phyloP scores from a whole-genome alignment of 768 basidiomycete species.

The Artomyces pyxidatus region DNA sequence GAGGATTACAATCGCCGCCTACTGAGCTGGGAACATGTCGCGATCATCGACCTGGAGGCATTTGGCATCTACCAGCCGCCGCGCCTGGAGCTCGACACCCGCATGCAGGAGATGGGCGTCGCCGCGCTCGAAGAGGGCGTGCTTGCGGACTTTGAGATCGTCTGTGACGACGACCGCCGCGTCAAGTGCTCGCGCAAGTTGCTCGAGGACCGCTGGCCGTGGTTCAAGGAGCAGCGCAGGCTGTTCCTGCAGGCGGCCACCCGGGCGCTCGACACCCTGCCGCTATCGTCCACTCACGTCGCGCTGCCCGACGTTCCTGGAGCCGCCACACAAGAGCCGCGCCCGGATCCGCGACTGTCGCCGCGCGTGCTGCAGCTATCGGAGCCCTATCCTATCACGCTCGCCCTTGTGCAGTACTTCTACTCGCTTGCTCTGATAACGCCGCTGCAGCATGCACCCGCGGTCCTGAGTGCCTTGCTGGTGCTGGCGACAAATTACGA shows the following conservation, averaged over 20 bases:
- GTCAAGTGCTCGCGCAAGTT: constrained; percentile 76
- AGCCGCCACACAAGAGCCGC: constrained; percentile 37
- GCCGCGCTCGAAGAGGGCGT: constrained; percentile 73
- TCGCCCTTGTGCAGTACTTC: constrained; percentile 90
- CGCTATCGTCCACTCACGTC: constrained; percentile 52
- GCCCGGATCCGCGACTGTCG: constrained; percentile 73
- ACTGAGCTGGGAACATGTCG: constrained; percentile 88
- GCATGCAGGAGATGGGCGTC: constrained; percentile 80
- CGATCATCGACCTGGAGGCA: constrained; percentile 85
- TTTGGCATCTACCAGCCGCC: constrained; percentile 95
- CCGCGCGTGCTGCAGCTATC: constrained; percentile 75
- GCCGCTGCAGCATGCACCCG: constrained; percentile 84
- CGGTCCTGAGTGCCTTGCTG: constrained; percentile 81
- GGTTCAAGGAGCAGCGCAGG: constrained; percentile 75
- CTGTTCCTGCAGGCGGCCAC: constrained; percentile 52
- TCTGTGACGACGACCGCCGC: constrained; percentile 84
- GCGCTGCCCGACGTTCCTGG: constrained; percentile 53
- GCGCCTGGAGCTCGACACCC: constrained; percentile 48
- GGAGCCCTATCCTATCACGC: constrained; percentile 81
- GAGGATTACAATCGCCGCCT: constrained; percentile 90
- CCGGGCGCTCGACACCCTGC: constrained; percentile 48
- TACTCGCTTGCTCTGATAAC: constrained; percentile 84
- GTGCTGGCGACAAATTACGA: constrained; percentile 80
- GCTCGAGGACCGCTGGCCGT: constrained; percentile 91
- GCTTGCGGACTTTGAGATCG: constrained; percentile 85